A percentile compares a stretch with the other conserved stretches of the same genome.
Evolutionary conservation across 495 filamentous ascomycete genomes (phyloP).

Genomic region (Neohortaea acidophila): DNA sequence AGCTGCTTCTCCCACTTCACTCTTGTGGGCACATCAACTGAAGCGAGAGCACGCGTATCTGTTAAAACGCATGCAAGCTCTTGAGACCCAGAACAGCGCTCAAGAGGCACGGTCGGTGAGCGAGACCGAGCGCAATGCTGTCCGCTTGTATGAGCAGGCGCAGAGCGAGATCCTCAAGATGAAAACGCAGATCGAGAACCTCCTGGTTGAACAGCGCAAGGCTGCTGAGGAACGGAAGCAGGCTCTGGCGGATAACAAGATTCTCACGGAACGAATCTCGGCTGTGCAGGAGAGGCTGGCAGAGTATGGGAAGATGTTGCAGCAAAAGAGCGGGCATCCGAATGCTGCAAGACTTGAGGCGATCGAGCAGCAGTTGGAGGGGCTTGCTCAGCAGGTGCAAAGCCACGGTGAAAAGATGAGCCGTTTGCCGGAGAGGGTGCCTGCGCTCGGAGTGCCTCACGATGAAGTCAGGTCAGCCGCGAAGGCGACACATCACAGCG

Average conservation of each 20-base stretch:
- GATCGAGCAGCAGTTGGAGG: conserved; percentile 6
- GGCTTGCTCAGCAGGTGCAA: conserved; percentile 7
- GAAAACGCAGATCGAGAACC: conserved; percentile 1
- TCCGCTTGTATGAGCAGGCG: too few relatives aligned
- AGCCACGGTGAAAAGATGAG: conserved; percentile 7
- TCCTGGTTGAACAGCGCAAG: conserved; percentile 5
- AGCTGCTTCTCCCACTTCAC: conserved; percentile 21
- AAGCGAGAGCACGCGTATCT: conserved; percentile 23
- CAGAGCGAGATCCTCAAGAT: neutral
- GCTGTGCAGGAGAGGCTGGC: conserved; percentile 11
- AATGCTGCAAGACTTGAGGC: neutral
- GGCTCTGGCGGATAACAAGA: conserved; percentile 13
- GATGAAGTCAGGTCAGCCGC: conserved; percentile 5
- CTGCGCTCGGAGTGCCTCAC: conserved; percentile 2
- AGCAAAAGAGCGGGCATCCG: neutral
- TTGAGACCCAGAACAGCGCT: conserved; percentile 14
- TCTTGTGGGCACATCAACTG: conserved; percentile 26
- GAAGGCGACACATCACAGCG: too few relatives aligned
- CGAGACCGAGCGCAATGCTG: too few relatives aligned
- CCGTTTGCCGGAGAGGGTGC: conserved; percentile 7
- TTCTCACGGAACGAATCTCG: conserved; percentile 7
- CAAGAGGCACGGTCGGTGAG: conserved; percentile 3
- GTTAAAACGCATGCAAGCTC: conserved; percentile 19
- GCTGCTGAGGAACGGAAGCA: conserved; percentile 10
- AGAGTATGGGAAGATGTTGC: conserved; percentile 5